Conservation (phyloP, 2,329 filamentous ascomycete genomes). For the Fusarium sp. region DNA sequence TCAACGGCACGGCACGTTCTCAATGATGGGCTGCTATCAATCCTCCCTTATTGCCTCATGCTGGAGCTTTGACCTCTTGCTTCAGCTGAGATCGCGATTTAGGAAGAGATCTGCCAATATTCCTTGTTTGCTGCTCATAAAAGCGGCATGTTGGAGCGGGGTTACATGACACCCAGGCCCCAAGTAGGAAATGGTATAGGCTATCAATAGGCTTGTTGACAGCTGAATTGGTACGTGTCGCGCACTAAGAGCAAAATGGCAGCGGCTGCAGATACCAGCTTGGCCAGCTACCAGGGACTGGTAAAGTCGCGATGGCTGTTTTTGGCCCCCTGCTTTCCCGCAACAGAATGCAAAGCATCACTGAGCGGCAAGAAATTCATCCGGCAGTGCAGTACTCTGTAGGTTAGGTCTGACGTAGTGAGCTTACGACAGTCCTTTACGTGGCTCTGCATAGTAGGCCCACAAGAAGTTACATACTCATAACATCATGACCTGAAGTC, state of each 20-base stretch:
- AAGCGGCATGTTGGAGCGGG: not conserved
- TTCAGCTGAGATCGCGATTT: not conserved
- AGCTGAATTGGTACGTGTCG: not conserved
- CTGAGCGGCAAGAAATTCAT: accelerated
- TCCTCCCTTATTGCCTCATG: not conserved
- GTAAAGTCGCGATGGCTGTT: too few relatives aligned
- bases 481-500: too few relatives aligned
- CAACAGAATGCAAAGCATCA: too few relatives aligned
- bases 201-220: not conserved
- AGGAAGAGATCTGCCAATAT: not conserved
- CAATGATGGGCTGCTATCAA: not conserved
- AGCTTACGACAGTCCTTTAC: not conserved
- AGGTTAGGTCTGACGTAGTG: not conserved
- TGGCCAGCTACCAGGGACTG: not conserved
- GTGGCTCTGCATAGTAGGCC: not conserved
- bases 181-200: not conserved
- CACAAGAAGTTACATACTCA: too few relatives aligned
- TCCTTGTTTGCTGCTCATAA: too few relatives aligned
- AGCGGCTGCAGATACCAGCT: not conserved
- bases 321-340: too few relatives aligned
- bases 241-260: not conserved
- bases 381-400: too few relatives aligned
- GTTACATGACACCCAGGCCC: not conserved
- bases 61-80: not conserved
- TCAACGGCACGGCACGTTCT: not conserved